Evolutionary conservation across 2,329 filamentous ascomycete species (phyloP).

Genomic region (Penicillium sp.): DNA sequence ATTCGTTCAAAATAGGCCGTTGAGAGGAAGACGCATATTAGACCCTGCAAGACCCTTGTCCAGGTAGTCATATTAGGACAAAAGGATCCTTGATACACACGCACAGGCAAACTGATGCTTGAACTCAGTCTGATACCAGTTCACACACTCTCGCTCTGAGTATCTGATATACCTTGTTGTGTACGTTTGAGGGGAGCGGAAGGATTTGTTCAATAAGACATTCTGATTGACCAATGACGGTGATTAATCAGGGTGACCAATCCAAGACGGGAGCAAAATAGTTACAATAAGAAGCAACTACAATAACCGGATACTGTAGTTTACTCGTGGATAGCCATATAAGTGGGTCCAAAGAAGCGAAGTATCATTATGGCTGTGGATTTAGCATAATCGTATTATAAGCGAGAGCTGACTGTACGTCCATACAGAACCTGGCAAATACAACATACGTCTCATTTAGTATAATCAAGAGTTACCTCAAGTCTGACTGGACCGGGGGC

Average conservation of each 20-base stretch:
- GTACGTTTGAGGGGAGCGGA: background rate
- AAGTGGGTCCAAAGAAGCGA: background rate
- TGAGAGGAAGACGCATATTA: too few relatives aligned
- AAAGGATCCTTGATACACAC: too few relatives aligned
- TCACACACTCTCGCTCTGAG: too few relatives aligned
- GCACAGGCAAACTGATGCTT: too few relatives aligned
- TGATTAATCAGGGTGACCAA: background rate
- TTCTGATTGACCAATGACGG: background rate
- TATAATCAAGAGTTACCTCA: conserved; percentile 26
- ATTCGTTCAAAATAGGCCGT: too few relatives aligned
- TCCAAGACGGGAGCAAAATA: background rate
- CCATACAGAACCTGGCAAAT: background rate
- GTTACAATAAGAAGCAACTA: background rate
- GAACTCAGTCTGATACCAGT: too few relatives aligned
- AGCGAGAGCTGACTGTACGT: background rate
- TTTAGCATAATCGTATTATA: background rate
- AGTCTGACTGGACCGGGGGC: conserved; percentile 23
- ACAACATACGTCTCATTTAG: background rate
- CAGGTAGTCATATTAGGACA: too few relatives aligned
- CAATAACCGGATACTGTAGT: background rate
- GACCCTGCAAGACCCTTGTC: too few relatives aligned
- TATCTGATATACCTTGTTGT: background rate
- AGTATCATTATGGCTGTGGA: background rate
- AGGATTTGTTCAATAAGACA: background rate
- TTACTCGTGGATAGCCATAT: background rate